These are phyloP conservation scores for Marasmius oreades DNA, from an alignment of 1,284 basidiomycete genomes.

Conservation along the genomic window DNA sequence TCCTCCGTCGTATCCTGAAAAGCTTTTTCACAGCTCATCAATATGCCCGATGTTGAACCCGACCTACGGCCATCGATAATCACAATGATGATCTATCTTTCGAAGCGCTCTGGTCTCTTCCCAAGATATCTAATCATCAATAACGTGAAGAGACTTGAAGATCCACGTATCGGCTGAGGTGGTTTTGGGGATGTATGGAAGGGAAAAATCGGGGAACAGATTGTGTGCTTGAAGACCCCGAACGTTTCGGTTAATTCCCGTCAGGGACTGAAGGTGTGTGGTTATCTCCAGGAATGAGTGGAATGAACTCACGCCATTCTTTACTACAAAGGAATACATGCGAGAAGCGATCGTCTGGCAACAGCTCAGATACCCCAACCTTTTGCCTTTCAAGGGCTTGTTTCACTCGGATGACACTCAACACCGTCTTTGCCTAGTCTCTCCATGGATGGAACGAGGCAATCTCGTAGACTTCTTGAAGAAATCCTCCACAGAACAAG, in stretches of 20 bases:
- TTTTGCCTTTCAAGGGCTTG: neutral
- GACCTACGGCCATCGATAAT: neutral
- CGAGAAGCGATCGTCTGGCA: conserved; percentile 1
- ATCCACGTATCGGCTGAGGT: neutral
- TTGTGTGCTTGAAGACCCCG: conserved; percentile 3
- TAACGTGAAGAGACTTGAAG: conserved; percentile 1
- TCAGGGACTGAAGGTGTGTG: neutral
- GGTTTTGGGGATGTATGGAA: conserved; percentile 7
- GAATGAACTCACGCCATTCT: too few species aligned
- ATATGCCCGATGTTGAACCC: neutral
- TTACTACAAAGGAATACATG: neutral
- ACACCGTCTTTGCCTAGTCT: conserved; percentile 10
- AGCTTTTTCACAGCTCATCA: neutral
- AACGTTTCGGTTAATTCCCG: conserved; percentile 1
- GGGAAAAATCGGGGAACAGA: neutral
- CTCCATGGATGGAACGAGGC: conserved; percentile 32
- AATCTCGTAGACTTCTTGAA: conserved; percentile 26
- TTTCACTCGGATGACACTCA: neutral
- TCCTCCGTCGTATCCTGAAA: too few species aligned
- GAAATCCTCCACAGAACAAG: conserved; percentile 8
- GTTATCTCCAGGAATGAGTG: neutral
- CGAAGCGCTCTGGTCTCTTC: neutral
- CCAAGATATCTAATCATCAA: neutral
- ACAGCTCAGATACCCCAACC: neutral
- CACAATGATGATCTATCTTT: conserved; percentile 1